Evolutionary conservation across 2,329 filamentous ascomycete species (phyloP), one percentile per base, ranked within the genome.

Genomic region (Sordariomycetes sp.): DNA sequence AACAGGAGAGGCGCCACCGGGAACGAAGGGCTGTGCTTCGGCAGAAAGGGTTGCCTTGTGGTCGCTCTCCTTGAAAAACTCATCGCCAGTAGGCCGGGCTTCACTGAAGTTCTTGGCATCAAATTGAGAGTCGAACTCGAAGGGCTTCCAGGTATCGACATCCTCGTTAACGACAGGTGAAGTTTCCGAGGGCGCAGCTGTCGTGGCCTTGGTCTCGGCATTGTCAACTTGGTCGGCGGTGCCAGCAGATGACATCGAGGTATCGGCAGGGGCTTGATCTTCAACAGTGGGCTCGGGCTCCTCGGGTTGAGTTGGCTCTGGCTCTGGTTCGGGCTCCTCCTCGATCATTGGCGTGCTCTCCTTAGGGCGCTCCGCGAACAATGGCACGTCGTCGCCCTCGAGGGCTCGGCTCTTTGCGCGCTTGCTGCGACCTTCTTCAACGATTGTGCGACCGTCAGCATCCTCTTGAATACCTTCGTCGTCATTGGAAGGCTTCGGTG

Each of bases 401-500:
- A 70, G 73, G 14, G 68, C 72, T 30, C 59, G 68, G 39, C 75
- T 77, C 44, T 79, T 77, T 42, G 76, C 77, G 52, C 87, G 78
- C 67, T 94, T 95, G 49, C 79, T 65, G 26, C 86, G 77, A 16
- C 75, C 76, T 38, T 81, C 73, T 37, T 83, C 75, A 8, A 66
- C 68, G n/a, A n/a, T n/a, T 15, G 72, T 57, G 18, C 77, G 74
- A 12, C 79, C 78, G 40, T 79, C 68, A 4, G 71, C 66, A 39
- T 77, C 74, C 38, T 82, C 53, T 6, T 44, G 40, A 1, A 40
- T 36, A n/a, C 42, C 46, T 19, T 54, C 52, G 8, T 54, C 42
- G 21, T 45, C 42, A 14, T 46, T 35, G 21, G 21, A 20, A n/a
- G 31, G n/a, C 17, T 49, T 43, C 3, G 43, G 36, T 2, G 54